Conservation (phyloP, 148 eudicot genomes). For the Arbutus unedo region DNA sequence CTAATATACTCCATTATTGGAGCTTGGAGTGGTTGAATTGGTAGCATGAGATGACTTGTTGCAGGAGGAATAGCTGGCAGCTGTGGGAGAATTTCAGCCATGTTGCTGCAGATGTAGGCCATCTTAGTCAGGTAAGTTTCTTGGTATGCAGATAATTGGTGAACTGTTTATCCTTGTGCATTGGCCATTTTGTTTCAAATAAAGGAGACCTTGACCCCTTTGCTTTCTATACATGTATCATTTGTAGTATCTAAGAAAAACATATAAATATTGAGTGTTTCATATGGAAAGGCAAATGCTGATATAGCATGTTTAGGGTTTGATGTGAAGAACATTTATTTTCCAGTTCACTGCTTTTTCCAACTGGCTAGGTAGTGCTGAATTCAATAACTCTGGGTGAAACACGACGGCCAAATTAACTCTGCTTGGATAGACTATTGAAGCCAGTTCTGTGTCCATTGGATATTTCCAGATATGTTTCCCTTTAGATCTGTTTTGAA, state of each 20-base stretch:
- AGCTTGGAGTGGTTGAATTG: not conserved
- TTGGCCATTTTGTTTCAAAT: not conserved
- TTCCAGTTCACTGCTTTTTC: not conserved
- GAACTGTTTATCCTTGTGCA: not conserved
- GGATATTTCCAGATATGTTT: too few species aligned
- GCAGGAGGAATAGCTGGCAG: conserved; percentile 94
- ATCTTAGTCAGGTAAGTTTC: conserved; percentile 54
- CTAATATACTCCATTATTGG: not conserved
- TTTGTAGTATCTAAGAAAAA: conserved; percentile 1
- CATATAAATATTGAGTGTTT: not conserved
- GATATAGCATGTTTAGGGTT: not conserved
- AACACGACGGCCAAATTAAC: too few species aligned
- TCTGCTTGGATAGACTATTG: too few species aligned
- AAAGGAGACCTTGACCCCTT: not conserved
- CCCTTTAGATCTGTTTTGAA: too few species aligned
- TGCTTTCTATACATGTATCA: not conserved
- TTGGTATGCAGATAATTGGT: conserved; percentile 8
- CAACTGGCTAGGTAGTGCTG: not conserved
- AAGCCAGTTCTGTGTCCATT: too few species aligned
- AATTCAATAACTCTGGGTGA: too few species aligned
- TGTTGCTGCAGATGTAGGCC: conserved; percentile 81
- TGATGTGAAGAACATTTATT: not conserved
- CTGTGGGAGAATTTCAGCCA: conserved; percentile 92
- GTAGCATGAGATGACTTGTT: conserved; percentile 11
- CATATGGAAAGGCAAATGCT: not conserved